Conservation (phyloP, 805 yeast species). For the Candida koratica region DNA sequence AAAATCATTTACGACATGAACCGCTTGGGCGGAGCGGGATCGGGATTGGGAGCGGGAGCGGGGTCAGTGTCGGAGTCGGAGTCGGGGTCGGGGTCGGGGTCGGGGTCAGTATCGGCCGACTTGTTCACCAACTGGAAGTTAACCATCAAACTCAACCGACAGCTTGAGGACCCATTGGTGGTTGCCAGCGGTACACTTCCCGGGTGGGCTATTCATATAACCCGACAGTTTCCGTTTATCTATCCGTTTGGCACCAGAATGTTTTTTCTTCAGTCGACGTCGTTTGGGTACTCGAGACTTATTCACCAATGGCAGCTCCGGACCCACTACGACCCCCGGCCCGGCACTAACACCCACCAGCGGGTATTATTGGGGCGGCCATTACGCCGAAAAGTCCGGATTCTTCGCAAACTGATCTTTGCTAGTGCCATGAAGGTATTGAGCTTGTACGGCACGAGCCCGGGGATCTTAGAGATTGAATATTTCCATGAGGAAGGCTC, state of each 20-base stretch:
- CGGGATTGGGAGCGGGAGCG: slow-evolving; percentile 9
- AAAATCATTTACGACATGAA: slow-evolving; percentile 45
- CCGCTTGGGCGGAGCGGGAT: no score
- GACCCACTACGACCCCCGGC: slow-evolving; percentile 31
- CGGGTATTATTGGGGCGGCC: slow-evolving; percentile 66
- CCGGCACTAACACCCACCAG: slow-evolving; percentile 11
- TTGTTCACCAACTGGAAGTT: slow-evolving; percentile 71
- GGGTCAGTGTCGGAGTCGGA: slow-evolving; percentile 6
- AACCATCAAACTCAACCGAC: slow-evolving; percentile 81
- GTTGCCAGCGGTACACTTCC: slow-evolving; percentile 87
- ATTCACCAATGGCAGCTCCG: slow-evolving; percentile 72
- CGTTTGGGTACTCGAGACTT: slow-evolving; percentile 84
- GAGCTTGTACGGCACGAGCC: slow-evolving; percentile 70
- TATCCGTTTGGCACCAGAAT: slow-evolving; percentile 81
- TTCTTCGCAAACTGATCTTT: slow-evolving; percentile 65
- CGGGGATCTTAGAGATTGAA: slow-evolving; percentile 81
- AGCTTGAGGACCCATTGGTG: slow-evolving; percentile 82
- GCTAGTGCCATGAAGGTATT: slow-evolving; percentile 77
- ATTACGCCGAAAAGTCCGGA: slow-evolving; percentile 71
- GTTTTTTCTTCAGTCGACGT: slow-evolving; percentile 76
- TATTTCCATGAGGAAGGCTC: slow-evolving; percentile 91
- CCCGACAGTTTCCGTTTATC: slow-evolving; percentile 71
- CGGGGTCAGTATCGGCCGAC: slow-evolving; percentile 10
- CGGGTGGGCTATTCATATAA: slow-evolving; percentile 73
- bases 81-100: slow-evolving; percentile 8